Base-by-base conservation (phyloP, 1,284 basidiomycete genomes). In the Sporisorium exsertum region DNA sequence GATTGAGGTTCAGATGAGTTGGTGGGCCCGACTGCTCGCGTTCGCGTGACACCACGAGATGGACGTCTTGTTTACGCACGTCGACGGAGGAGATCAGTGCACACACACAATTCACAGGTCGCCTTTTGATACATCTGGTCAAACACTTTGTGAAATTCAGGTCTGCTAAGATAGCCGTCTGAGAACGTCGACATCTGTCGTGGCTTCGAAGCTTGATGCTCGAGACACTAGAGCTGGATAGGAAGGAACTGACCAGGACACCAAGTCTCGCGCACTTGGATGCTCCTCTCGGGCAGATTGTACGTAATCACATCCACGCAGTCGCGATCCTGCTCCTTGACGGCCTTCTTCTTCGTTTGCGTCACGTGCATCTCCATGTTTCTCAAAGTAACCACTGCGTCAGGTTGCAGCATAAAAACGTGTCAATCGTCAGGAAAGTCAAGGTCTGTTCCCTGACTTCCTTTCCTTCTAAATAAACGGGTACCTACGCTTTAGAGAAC, bases 221-320 rank as follows among this genome's bases (percentile, higher is more conserved):
- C 15, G 35, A 1, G 13, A 22, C 32, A n/a, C 43, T 55, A 55
- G 18, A 62, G 29, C 1, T 47, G 27, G 18, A 62, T 52, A 10
- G 60, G 52, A 1, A 32, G 29, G 10, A 45, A 55, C 22, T 55
- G 32, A 13, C 43, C 52, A 27, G 60, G 60, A 24, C 60, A 62
- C 60, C 60, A 62, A 22, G 24, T 50, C 26, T 55, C 45, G 20
- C 24, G 32, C 18, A 55, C 35, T 20, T 47, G 43, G 27, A 55
- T 42, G 9, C 18, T 7, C 52, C 40, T 29, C 26, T 42, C 9
- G 15, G 60, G 60, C 51, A 62, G 35, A 7, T 18, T 27, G 26
- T 62, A 62, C 26, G 42, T 33, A 9, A 24, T 5, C 13, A 62
- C 60, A 16, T 55, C 46, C n/a, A 49, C 53, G n/a, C 60, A 62